Base-by-base conservation (phyloP, 1,139 yeast species). In the Sugiyamaella neomexicana region DNA sequence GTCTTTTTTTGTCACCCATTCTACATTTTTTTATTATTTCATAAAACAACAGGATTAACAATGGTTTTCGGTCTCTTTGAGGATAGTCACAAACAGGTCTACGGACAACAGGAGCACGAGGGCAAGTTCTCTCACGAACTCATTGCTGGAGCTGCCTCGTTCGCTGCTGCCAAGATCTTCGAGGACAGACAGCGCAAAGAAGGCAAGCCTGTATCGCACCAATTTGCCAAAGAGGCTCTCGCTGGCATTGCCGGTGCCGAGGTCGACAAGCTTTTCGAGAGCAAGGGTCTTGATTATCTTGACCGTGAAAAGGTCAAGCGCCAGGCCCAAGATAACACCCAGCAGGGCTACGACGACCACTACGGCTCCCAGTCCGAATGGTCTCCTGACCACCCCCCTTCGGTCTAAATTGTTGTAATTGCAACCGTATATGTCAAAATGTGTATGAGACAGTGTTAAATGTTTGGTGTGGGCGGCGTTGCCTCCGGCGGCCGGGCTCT, bases 201-300 rank as follows among this genome's bases (percentile, higher is more conserved):
- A 53, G 72, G 72, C 47, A 59, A 62, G 60, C 61, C 67, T 10
- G 71, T 68, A 40, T 62, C 65, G 49, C 68, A 65, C 57, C 52
- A 50, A 3, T 62, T 64, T 37, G 71, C 71, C 46, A 67, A 68
- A 62, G 70, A 68, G 58, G 50, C 63, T 50, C 58, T 68, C 42
- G 69, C 70, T 39, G 71, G 69, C 12, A 41, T 68, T 54, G 72
- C 69, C 23, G 72, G 71, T 29, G 72, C 63, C 46, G 72, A 68
- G 57, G 71, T 66, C 52, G 72, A 68, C 63, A 68, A 68, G 63
- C 62, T 68, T 36, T 61, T 67, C 54, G 71, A 68, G 60, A 63
- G 70, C 57, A 68, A 68, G 64, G 71, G 71, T 20, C 65, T 68
- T 31, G 62, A 68, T 57, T 68, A 57, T 56, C 61, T 66, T 41